Conservation (phyloP, 257 asterid genomes). For the Galeopsis tetrahit region DNA sequence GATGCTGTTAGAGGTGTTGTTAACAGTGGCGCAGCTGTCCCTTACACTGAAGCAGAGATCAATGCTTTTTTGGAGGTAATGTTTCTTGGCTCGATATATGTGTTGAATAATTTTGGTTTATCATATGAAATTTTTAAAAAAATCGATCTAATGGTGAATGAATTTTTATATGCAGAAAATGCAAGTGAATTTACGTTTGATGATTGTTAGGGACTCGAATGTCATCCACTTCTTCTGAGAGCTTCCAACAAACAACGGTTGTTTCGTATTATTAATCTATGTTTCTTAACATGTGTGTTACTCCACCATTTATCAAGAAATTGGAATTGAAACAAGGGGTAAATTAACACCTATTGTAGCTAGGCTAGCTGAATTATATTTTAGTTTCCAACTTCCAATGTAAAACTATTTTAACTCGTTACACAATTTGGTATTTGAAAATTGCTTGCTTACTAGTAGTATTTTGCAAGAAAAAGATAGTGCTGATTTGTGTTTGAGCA, state of each 20-base stretch:
- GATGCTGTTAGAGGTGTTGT: conserved; percentile 76
- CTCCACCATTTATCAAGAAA: background rate
- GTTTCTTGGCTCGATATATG: background rate
- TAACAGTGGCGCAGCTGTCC: conserved; percentile 60
- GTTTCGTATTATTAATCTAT: background rate
- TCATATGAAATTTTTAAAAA: background rate
- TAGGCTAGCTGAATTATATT: background rate
- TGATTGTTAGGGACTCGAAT: conserved; percentile 52
- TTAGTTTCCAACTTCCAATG: background rate
- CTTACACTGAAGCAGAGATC: conserved; percentile 67
- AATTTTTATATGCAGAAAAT: conserved; percentile 51
- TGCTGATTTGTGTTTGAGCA: background rate
- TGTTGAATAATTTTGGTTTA: background rate
- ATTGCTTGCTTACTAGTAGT: background rate
- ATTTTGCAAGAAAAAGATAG: background rate
- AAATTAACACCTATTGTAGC: background rate
- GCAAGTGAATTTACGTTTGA: conserved; percentile 59
- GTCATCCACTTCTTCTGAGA: conserved; percentile 56
- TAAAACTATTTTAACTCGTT: background rate
- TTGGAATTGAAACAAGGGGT: background rate
- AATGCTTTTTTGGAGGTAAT: conserved; percentile 74
- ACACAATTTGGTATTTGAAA: background rate
- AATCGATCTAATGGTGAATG: conserved; percentile 8
- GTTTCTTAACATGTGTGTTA: background rate
- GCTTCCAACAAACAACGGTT: background rate